These are phyloP conservation scores for Vinca minor DNA, from an alignment of 257 asterid species.

Conservation along the genomic window DNA sequence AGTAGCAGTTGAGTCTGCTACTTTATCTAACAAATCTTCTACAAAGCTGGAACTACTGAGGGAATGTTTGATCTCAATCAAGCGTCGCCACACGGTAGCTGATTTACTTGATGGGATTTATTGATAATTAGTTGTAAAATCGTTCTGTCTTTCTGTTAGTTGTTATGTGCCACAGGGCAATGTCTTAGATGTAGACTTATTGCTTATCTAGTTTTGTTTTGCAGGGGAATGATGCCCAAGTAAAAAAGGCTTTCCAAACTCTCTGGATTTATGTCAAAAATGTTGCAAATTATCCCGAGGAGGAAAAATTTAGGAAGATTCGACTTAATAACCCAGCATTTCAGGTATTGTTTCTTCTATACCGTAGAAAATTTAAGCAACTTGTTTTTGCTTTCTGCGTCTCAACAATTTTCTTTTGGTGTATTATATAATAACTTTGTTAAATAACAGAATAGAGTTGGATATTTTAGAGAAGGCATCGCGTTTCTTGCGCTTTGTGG, in stretches of 20 bases:
- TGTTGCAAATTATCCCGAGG: constrained; percentile 43
- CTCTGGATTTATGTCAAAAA: constrained; percentile 55
- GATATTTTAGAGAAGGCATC: constrained; percentile 44
- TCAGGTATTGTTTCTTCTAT: constrained; percentile 35
- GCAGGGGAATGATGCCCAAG: constrained; percentile 38
- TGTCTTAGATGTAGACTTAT: neutral
- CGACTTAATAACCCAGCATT: constrained; percentile 62
- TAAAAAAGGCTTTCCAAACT: constrained; percentile 44
- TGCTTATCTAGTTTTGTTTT: constrained; percentile 5
- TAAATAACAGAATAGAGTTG: constrained; percentile 55
- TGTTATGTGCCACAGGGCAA: neutral
- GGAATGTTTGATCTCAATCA: constrained; percentile 63
- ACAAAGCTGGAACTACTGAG: constrained; percentile 37
- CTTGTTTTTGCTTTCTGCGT: neutral
- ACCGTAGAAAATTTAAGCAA: neutral
- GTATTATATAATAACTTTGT: neutral
- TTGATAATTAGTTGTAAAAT: neutral
- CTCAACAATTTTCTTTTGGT: neutral
- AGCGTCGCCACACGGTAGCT: constrained; percentile 52
- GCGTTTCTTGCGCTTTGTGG: constrained; percentile 66
- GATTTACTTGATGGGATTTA: neutral
- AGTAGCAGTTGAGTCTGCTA: constrained; percentile 19
- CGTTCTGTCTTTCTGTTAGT: neutral
- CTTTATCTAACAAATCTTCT: constrained; percentile 22
- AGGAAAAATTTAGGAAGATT: constrained; percentile 63